Evolutionary conservation across 164 flowering plant species (phyloP).

Genomic region (Dillenia turbinata): DNA sequence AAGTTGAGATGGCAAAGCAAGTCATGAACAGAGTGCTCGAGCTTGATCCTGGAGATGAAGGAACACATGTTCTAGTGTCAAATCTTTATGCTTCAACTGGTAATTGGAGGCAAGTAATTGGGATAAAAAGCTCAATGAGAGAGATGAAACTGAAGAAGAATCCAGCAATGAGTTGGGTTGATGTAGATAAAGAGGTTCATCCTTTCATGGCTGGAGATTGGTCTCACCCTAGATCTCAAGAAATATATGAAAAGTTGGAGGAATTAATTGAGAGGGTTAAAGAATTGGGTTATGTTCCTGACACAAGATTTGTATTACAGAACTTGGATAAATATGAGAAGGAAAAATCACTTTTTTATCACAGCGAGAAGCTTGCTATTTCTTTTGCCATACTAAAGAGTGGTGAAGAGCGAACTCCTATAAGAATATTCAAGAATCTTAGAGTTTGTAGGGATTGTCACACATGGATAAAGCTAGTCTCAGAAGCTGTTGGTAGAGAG

Average conservation of each 20-base stretch:
- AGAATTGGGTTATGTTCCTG: slow-evolving; percentile 44
- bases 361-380: slow-evolving; percentile 50
- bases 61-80: slow-evolving; percentile 35
- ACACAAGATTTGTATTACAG: slow-evolving; percentile 43
- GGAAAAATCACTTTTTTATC: slow-evolving; percentile 37
- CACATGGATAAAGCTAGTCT: slow-evolving; percentile 41
- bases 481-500: slow-evolving; percentile 33
- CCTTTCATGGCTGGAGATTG: slow-evolving; percentile 41
- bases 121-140: slow-evolving; percentile 36
- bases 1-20: slow-evolving; percentile 35
- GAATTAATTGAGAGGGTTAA: slow-evolving; percentile 25
- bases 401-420: slow-evolving; percentile 11
- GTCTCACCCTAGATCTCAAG: slow-evolving; percentile 28
- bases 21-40: slow-evolving; percentile 21
- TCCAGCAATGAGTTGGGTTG: slow-evolving; percentile 52
- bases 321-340: slow-evolving; percentile 38
- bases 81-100: slow-evolving; percentile 42
- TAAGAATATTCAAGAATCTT: slow-evolving; percentile 50
- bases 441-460: slow-evolving; percentile 60
- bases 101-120: slow-evolving; percentile 37
- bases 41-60: slow-evolving; percentile 33
- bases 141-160: slow-evolving; percentile 37
- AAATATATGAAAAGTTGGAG: slow-evolving; percentile 28
- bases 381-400: slow-evolving; percentile 39
- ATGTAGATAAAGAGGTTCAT: slow-evolving; percentile 31